phyloP scores from a whole-genome alignment of 2,329 filamentous ascomycete genomes.

The Xenoacremonium recifei region DNA sequence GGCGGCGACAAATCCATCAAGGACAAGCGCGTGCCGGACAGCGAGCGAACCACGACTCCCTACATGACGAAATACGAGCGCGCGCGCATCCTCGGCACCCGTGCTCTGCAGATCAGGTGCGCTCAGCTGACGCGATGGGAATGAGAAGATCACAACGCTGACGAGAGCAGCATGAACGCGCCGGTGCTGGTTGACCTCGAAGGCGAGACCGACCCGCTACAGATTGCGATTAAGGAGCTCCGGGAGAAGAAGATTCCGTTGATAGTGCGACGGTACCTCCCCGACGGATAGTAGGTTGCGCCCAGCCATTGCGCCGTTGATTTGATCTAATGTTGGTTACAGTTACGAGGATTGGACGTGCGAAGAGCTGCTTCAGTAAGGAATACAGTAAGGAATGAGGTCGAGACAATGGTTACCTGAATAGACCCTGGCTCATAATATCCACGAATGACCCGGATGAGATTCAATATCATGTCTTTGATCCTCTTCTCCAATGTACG shows the following conservation, averaged over 20 bases:
- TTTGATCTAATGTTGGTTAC: conserved; percentile 1
- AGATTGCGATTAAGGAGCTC: conserved; percentile 97
- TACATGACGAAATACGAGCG: conserved; percentile 99
- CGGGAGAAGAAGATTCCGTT: conserved; percentile 98
- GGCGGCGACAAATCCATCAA: conserved; percentile 56
- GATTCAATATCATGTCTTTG: conserved; percentile 15
- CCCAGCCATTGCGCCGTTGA: background rate
- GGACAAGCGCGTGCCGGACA: conserved; percentile 87
- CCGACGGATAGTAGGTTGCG: conserved; percentile 82
- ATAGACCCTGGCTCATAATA: conserved; percentile 26
- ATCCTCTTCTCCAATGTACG: conserved; percentile 11
- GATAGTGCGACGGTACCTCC: conserved; percentile 91
- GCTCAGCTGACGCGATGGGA: conserved; percentile 30
- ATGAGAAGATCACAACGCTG: conserved; percentile 2
- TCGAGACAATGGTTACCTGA: conserved; percentile 10
- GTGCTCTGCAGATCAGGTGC: conserved; percentile 93
- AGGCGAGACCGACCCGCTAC: conserved; percentile 94
- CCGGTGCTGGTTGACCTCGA: conserved; percentile 95
- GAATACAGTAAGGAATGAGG: conserved; percentile 5
- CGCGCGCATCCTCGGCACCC: conserved; percentile 87
- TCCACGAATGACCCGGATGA: conserved; percentile 22
- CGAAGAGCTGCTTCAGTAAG: conserved; percentile 78
- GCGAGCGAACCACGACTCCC: conserved; percentile 86
- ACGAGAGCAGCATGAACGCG: conserved; percentile 80
- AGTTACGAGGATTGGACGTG: conserved; percentile 99